Base-by-base conservation (phyloP, 345 rosid species). In the Erysimum cheiranthoides region DNA sequence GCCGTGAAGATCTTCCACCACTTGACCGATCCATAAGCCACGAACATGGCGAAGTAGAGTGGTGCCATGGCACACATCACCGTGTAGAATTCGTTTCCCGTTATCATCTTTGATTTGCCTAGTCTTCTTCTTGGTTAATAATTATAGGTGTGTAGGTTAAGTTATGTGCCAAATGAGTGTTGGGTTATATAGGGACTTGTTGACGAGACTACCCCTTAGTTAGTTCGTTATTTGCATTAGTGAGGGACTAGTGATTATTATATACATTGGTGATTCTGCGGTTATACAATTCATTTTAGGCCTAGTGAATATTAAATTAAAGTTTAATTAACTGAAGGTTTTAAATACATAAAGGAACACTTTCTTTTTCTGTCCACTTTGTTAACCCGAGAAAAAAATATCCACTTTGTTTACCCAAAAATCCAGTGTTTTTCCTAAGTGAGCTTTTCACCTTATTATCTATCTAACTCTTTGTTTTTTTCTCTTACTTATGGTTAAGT, bases 41-140 rank as follows among this genome's bases (percentile, higher is more conserved):
- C 73, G 65, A 87, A 81, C 99, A 95, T 95, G 77, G 99, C 99
- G 84, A 92, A 97, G 81, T 92, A 95, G 53, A 95, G 99, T 57
- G 99, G 99, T 39, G 90, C 94, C 92, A 95, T 80, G 21, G 99
- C 96, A 10, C 97, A 92, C 97, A 95, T 92, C 49, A 95, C 99
- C 57, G 88, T 90, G 88, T 95, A 95, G 80, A 95, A 95, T 40
- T 95, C 98, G n/a, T 40, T 6, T 3, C 68, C 71, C 0, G 88
- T 85, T 62, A 95, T 95, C 99, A 95, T 95, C 65, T 86, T 36
- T 74, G 4, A 64, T 73, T 63, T 84, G 83, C 80, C 81, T 85
- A 70, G 79, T 79, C 3, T 38, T 66, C 35, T 49, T 52, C 12
- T 57, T 52, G 38, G 61, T 42, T 71, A 18, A 10, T 64, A 30